Evolutionary conservation across 2,329 filamentous ascomycete genomes (phyloP), one percentile per base, ranked within the genome.

Genomic region (Cyphellophora attinorum): DNA sequence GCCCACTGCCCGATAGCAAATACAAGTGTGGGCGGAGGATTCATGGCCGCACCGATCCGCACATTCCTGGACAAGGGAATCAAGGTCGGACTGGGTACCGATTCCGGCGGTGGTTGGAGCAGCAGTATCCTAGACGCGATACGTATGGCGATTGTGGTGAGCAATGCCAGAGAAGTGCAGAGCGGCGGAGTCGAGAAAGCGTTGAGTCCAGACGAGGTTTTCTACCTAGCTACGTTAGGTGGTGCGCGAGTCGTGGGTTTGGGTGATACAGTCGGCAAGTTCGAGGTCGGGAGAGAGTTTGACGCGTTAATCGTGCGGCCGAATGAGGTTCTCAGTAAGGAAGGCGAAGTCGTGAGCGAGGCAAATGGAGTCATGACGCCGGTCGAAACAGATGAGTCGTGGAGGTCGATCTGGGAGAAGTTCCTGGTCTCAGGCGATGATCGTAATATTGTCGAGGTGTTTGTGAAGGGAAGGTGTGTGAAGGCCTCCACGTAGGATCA

Each of bases 381-480:
- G 8, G 47, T 70, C 1, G 69, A 76, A 41, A 64, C 70, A 0
- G 56, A 54, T 0, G 74, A 79, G 33, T 55, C 54, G 0, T 27
- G 57, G 1, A 49, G 53, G 31, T 65, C 56, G 0, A 56, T 75
- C 12, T 71, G 78, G 39, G 72, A 79, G 36, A 79, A 79, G 57
- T 79, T 76, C 39, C 45, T 79, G 18, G 77, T 79, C 72, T 78
- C 74, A 2, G 75, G 72, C 0, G 75, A 79, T 49, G 76, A 80
- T 48, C 59, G 76, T 4, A 79, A 79, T 43, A 73, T 79, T 33
- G 48, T 51, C 0, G 50, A 61, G 13, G 75, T 79, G 0, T 78
- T 62, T 52, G 69, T 78, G 0, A 48, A 53, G 5, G 74, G 74
- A 2, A 51, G 57, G 8, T n/a, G 21, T 8, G 21, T 25, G n/a